Base-by-base conservation (phyloP, 2,329 filamentous ascomycete species). In the Claviceps sp. region DNA sequence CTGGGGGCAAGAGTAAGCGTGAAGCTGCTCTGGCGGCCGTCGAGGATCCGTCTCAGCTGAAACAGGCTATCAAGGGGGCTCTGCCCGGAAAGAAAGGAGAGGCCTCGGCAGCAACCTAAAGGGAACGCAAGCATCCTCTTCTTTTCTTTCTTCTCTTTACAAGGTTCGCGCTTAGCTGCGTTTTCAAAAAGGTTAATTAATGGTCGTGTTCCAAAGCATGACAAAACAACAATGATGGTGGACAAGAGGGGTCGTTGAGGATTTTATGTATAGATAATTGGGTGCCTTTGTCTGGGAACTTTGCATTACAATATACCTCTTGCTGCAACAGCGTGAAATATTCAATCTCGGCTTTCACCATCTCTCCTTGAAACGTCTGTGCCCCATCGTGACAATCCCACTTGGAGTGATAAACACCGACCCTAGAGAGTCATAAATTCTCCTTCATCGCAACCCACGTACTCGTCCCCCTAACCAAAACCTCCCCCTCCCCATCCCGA, bases 21-120 rank as follows among this genome's bases (percentile, higher is more conserved):
- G 76, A 81, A 62, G 68, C 67, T 45, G 75, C 71, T 1, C 69
- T 70, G 57, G 75, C 77, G 3, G 67, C 74, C 0, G 46, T 80
- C 2, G 74, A 77, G 60, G 70, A 79, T 50, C 76, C 77, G 4
- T 60, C 62, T 29, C 65, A 66, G 50, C 56, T 76, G 42, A 77
- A 71, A 64, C 63, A 65, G 5, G 60, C 59, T 2, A 57, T 65
- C 5, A 64, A 62, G 26, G 54, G 55, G 13, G 44, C 62, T 2
- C 51, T 66, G 29, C 65, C 64, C 6, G 54, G 57, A 2, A 55
- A 59, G 47, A 59, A 55, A 40, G 55, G 46, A n/a, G 51, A 51
- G 20, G 5, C 14, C 6, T 48, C 45, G 23, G 39, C 37, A 17
- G 34, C 47, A 17, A 37, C 29, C 26, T 16, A 14, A 22, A 34